Percentiles rank a stretch among this genome's conserved stretches.
These are phyloP conservation scores for Panus rudis DNA, from an alignment of 768 basidiomycete genomes.

Conservation along the genomic window DNA sequence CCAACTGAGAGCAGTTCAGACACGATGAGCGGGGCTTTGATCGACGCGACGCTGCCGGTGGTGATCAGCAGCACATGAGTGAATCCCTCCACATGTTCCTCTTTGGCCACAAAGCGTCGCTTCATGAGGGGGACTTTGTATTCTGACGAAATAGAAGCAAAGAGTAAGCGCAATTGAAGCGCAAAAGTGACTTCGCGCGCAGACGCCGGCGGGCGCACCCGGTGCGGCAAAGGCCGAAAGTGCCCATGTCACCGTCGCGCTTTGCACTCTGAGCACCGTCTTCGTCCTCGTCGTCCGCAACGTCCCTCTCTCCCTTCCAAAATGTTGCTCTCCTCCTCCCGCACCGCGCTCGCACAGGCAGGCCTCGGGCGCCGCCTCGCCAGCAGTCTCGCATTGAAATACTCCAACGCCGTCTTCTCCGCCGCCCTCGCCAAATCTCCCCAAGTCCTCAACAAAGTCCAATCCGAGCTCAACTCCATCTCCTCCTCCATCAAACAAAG, in stretches of 20 bases:
- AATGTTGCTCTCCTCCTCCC: conserved; percentile 53
- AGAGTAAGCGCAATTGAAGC: no score
- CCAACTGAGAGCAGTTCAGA: conserved; percentile 61
- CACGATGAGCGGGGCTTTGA: conserved; percentile 90
- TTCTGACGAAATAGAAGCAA: no score
- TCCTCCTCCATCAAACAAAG: conserved; percentile 59
- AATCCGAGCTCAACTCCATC: conserved; percentile 72
- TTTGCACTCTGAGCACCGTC: conserved; percentile 5
- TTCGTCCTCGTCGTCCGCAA: conserved; percentile 10
- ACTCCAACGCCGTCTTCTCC: conserved; percentile 75
- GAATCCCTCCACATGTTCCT: conserved; percentile 26
- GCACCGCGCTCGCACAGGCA: conserved; percentile 37
- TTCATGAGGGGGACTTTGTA: background rate
- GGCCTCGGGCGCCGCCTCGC: conserved; percentile 65
- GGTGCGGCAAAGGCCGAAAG: conserved; percentile 10
- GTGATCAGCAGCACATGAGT: conserved; percentile 77
- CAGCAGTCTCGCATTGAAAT: conserved; percentile 73
- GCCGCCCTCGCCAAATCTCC: conserved; percentile 82
- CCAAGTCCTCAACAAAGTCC: conserved; percentile 76
- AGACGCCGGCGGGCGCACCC: no score
- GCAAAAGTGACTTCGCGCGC: no score
- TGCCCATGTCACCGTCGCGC: no score
- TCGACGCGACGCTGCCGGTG: conserved; percentile 92
- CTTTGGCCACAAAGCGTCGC: conserved; percentile 16
- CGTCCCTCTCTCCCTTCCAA: conserved; percentile 21